These are phyloP conservation scores for Quercus bicolor DNA, from an alignment of 306 rosid species.

Conservation along the genomic window DNA sequence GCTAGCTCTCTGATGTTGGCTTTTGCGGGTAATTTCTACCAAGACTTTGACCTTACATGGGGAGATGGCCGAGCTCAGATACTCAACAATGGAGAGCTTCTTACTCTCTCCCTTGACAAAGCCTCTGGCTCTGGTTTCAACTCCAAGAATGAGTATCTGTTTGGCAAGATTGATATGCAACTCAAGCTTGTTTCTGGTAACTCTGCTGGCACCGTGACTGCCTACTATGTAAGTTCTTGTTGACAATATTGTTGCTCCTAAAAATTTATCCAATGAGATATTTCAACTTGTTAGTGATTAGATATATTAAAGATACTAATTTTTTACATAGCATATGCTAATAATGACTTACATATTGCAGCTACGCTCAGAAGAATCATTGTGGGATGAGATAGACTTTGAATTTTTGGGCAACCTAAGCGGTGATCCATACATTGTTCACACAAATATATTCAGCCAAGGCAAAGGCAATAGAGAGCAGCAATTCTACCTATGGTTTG, in stretches of 20 bases:
- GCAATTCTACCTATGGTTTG: conserved; percentile 69
- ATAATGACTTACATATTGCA: conserved; percentile 4
- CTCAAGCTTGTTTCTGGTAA: conserved; percentile 58
- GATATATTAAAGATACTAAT: too few species aligned
- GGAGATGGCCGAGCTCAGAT: conserved; percentile 61
- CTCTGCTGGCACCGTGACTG: conserved; percentile 77
- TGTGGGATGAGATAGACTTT: conserved; percentile 64
- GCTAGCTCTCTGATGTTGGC: neutral
- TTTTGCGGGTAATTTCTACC: conserved; percentile 43
- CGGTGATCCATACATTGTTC: conserved; percentile 63
- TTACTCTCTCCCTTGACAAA: conserved; percentile 61
- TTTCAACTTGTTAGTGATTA: too few species aligned
- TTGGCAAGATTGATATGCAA: conserved; percentile 65
- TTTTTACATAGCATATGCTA: neutral
- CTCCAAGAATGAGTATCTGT: conserved; percentile 47
- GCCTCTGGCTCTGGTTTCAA: conserved; percentile 75
- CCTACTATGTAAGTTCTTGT: conserved; percentile 53
- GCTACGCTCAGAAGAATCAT: conserved; percentile 32
- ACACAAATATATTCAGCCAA: conserved; percentile 57
- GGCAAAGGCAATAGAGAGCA: conserved; percentile 73
- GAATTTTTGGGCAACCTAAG: conserved; percentile 72
- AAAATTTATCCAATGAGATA: too few species aligned
- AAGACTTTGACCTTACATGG: conserved; percentile 60
- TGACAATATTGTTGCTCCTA: neutral
- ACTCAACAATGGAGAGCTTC: conserved; percentile 30